Evolutionary conservation across 768 basidiomycete species (phyloP).

Genomic region (Naganishia onofrii): DNA sequence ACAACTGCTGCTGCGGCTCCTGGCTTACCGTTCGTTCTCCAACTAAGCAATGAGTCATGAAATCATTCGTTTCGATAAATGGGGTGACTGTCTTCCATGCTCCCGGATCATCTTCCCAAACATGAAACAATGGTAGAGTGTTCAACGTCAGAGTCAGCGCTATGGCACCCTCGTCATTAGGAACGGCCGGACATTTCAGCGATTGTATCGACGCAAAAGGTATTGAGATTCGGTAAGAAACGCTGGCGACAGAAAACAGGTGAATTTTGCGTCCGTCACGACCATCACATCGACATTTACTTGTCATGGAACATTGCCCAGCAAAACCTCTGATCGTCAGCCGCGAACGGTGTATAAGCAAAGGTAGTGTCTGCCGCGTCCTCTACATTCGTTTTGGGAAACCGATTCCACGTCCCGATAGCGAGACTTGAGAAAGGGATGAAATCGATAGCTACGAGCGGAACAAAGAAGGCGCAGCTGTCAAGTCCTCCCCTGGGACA

Average conservation of each 20-base stretch:
- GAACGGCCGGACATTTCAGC: neutral
- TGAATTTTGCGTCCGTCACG: neutral
- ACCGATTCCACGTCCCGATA: constrained; percentile 4
- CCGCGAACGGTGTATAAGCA: constrained; percentile 20
- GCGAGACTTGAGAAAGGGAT: constrained; percentile 11
- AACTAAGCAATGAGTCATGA: constrained; percentile 6
- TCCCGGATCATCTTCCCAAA: neutral
- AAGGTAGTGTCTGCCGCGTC: constrained; percentile 7
- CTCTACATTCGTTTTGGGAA: neutral
- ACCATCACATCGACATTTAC: neutral
- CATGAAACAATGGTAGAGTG: neutral
- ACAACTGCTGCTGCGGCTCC: neutral
- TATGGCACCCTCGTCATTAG: neutral
- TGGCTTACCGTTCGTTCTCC: neutral
- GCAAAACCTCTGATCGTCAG: constrained; percentile 9
- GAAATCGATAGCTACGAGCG: constrained; percentile 10
- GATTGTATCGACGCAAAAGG: constrained; percentile 2
- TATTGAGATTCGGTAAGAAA: constrained; percentile 14
- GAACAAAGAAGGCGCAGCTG: neutral
- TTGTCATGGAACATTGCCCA: constrained; percentile 18
- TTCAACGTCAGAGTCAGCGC: constrained; percentile 4
- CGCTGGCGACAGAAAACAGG: neutral
- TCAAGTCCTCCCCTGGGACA: neutral
- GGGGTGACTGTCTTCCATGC: neutral
- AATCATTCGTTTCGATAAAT: constrained; percentile 12